Evolutionary conservation across 768 basidiomycete species (phyloP).

Genomic region (Agrocybe chaxingu): DNA sequence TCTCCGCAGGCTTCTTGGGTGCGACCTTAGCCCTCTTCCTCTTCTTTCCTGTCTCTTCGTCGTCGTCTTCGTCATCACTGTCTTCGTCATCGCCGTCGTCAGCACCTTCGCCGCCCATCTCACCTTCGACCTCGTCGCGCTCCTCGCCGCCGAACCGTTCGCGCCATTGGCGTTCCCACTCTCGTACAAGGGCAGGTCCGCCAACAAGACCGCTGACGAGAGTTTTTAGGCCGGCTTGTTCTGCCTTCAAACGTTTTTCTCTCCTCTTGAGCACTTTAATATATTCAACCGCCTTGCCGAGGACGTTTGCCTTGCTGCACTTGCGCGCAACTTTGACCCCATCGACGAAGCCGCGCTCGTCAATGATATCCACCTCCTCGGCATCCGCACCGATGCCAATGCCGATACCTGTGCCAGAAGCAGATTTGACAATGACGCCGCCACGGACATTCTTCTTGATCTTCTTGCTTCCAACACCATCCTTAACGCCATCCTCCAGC

Average conservation of each 20-base stretch:
- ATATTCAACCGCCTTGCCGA: conserved; percentile 89
- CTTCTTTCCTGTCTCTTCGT: conserved; percentile 65
- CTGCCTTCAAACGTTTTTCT: conserved; percentile 65
- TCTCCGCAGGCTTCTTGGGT: conserved; percentile 37
- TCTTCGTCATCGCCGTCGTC: conserved; percentile 61
- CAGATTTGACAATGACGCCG: conserved; percentile 30
- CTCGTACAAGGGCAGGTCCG: conserved; percentile 63
- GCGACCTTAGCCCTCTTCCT: conserved; percentile 76
- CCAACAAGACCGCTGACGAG: conserved; percentile 72
- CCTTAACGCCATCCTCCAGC: conserved; percentile 51
- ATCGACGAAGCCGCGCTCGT: conserved; percentile 83
- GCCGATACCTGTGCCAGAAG: conserved; percentile 27
- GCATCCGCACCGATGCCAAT: conserved; percentile 29
- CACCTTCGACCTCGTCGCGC: conserved; percentile 63
- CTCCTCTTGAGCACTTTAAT: conserved; percentile 84
- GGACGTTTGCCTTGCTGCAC: conserved; percentile 86
- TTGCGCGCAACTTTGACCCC: conserved; percentile 92
- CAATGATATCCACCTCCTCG: conserved; percentile 54
- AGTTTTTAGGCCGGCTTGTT: conserved; percentile 71
- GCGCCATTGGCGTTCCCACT: conserved; percentile 77
- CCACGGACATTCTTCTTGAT: conserved; percentile 45
- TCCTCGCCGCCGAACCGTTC: conserved; percentile 75
- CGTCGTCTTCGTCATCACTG: conserved; percentile 30
- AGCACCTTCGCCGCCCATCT: conserved; percentile 46
- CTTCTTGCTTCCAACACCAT: conserved; percentile 41